phyloP scores from a whole-genome alignment of 2,329 filamentous ascomycete genomes.

The Chrysoporthe cubensis region DNA sequence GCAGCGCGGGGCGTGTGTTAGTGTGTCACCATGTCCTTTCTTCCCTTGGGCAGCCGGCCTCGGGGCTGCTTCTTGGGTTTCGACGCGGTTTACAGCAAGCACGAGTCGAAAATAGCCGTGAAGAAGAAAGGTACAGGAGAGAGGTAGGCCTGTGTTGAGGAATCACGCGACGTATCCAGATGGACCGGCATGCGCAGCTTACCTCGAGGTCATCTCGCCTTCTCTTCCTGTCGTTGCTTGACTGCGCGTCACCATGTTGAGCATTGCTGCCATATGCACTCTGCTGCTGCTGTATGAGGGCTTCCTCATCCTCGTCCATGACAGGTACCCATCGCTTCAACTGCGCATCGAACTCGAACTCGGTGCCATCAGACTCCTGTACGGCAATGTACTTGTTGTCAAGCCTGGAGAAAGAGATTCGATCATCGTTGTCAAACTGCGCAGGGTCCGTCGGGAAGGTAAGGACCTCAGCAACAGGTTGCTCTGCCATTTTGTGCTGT shows the following conservation, averaged over 20 bases:
- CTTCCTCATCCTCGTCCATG: constrained; percentile 41
- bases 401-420: constrained; percentile 84
- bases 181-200: constrained; percentile 40
- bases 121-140: neutral
- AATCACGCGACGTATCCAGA: constrained; percentile 26
- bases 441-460: constrained; percentile 63
- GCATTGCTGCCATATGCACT: constrained; percentile 33
- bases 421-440: constrained; percentile 76
- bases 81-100: constrained; percentile 11
- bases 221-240: constrained; percentile 43
- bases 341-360: constrained; percentile 79
- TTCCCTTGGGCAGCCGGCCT: constrained; percentile 15
- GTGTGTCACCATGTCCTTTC: constrained; percentile 25
- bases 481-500: constrained; percentile 24
- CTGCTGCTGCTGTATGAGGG: constrained; percentile 36
- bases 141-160: constrained; percentile 19
- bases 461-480: constrained; percentile 37
- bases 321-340: constrained; percentile 74
- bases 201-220: constrained; percentile 51
- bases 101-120: neutral
- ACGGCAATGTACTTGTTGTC: constrained; percentile 84
- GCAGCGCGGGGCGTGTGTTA: constrained; percentile 28
- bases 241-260: constrained; percentile 30
- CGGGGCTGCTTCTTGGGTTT: constrained; percentile 9
- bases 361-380: constrained; percentile 74